Percentiles rank a stretch among this genome's conserved stretches.
Evolutionary conservation across 2,329 filamentous ascomycete genomes (phyloP).

Genomic region (Torrubiellomyces zombiae): DNA sequence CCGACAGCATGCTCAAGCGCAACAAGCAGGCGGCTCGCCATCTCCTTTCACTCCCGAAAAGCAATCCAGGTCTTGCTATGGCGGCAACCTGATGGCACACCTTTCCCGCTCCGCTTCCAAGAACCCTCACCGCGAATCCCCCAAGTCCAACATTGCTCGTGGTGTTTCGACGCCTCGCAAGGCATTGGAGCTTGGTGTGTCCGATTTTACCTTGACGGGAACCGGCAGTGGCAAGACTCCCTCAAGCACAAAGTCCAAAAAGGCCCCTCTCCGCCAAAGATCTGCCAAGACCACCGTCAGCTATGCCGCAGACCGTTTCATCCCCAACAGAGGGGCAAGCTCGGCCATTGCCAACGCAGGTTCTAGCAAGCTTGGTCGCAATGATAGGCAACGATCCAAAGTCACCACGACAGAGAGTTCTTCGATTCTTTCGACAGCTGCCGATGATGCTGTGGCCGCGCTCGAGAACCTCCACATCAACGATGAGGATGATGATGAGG

Average conservation of each 20-base stretch:
- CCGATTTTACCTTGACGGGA: slow-evolving; percentile 79
- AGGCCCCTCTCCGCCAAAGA: slow-evolving; percentile 35
- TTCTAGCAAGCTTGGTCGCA: slow-evolving; percentile 62
- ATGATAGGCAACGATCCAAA: slow-evolving; percentile 58
- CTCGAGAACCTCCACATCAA: slow-evolving; percentile 63
- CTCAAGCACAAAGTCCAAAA: slow-evolving; percentile 37
- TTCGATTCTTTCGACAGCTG: slow-evolving; percentile 57
- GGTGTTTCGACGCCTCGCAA: slow-evolving; percentile 61
- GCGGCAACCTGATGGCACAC: slow-evolving; percentile 62
- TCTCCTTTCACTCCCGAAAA: slow-evolving; percentile 67
- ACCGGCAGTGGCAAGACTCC: slow-evolving; percentile 59
- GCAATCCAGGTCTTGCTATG: slow-evolving; percentile 58
- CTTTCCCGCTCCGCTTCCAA: slow-evolving; percentile 55
- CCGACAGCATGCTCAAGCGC: slow-evolving; percentile 43
- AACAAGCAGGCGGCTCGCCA: slow-evolving; percentile 40
- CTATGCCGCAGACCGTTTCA: slow-evolving; percentile 82
- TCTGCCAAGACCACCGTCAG: slow-evolving; percentile 62
- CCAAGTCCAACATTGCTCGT: slow-evolving; percentile 89
- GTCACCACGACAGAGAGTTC: slow-evolving; percentile 56
- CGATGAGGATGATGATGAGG: slow-evolving; percentile 58
- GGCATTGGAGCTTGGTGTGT: slow-evolving; percentile 73
- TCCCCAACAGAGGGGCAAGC: slow-evolving; percentile 82
- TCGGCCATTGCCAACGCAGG: slow-evolving; percentile 72
- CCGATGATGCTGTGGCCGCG: slow-evolving; percentile 64
- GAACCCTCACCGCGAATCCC: slow-evolving; percentile 62